Base-by-base conservation (phyloP, 306 rosid species). In the apple (Malus domestica) region DNA sequence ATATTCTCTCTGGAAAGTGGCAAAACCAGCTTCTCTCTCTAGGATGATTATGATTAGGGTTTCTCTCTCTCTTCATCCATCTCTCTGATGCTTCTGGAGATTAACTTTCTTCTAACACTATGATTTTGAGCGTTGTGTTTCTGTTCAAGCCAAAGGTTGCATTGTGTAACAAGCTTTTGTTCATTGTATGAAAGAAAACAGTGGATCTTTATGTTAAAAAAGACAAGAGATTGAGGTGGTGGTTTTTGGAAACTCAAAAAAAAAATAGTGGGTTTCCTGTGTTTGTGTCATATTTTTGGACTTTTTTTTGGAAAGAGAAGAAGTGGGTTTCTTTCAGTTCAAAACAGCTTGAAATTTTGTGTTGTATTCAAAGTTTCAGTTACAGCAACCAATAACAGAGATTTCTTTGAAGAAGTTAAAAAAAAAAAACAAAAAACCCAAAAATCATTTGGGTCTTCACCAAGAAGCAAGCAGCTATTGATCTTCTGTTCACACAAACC, bases 21-120 rank as follows among this genome's bases (percentile, higher is more conserved):
- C 68, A 64, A 18, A 60, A 35, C 3, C 29, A 6, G 20, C 49
- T 12, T 55, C 16, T 22, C 46, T 69, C 76, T 78, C 1, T 27
- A 13, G 32, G 45, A 55, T 81, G 78, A 25, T 72, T 69, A 81
- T 85, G 85, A 72, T 78, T 78, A 84, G 83, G 85, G 86, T 80
- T 89, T 61, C 65, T 75, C 73, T 27, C 6, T 35, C 45, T 3
- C 63, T 38, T 18, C 72, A 23, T 4, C 29, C 5, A 19, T 35
- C 40, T 42, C 49, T 73, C 68, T 74, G 25, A 74, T 42, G 11
- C 68, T 44, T 61, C 51, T 71, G 46, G 46, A 29, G 6, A 18
- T 30, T 19, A 0, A 10, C 19, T 16, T 32, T 22, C 32, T 61
- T 32, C 23, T 42, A 33, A 77, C 80, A 78, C 66, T 84, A 35